Evolutionary conservation across 768 basidiomycete genomes (phyloP).

Genomic region (Tulasnella sp.): DNA sequence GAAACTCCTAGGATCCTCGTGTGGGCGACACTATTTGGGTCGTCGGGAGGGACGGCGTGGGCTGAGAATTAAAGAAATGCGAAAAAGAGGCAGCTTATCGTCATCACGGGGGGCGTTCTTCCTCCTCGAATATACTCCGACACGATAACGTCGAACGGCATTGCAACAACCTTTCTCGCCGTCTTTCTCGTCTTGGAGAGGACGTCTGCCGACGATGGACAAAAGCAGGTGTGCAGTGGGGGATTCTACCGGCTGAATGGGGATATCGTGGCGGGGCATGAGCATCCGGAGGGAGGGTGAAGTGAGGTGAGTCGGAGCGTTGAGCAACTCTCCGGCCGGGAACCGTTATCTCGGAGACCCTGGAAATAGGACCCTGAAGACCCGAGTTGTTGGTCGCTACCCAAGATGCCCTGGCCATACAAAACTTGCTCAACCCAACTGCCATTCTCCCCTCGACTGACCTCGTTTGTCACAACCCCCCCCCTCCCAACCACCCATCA

Average conservation of each 20-base stretch:
- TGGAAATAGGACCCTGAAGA: not conserved
- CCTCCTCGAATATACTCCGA: not conserved
- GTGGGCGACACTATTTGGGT: not conserved
- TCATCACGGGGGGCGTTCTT: not conserved
- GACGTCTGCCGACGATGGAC: not conserved
- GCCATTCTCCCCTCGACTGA: not conserved
- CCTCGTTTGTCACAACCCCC: not conserved
- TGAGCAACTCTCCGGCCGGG: conserved; percentile 8
- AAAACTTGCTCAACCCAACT: not conserved
- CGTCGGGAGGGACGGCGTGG: conserved; percentile 1
- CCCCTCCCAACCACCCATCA: not conserved
- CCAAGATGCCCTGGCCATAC: not conserved
- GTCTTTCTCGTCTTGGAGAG: not conserved
- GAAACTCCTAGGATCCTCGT: not conserved
- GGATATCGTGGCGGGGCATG: conserved; percentile 8
- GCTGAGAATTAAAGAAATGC: not conserved
- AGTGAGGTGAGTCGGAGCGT: not conserved
- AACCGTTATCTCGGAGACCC: conserved; percentile 2
- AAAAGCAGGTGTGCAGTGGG: not conserved
- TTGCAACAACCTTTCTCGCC: not conserved
- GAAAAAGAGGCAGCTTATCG: conserved; percentile 10
- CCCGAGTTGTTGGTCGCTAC: not conserved
- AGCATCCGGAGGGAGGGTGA: not conserved
- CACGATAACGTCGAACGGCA: not conserved
- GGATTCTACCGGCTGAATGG: not conserved